A percentile compares a stretch with the other conserved stretches of the same genome.
Conservation (phyloP, 139 green algal genomes). For the Chlamydomonas incerta region DNA sequence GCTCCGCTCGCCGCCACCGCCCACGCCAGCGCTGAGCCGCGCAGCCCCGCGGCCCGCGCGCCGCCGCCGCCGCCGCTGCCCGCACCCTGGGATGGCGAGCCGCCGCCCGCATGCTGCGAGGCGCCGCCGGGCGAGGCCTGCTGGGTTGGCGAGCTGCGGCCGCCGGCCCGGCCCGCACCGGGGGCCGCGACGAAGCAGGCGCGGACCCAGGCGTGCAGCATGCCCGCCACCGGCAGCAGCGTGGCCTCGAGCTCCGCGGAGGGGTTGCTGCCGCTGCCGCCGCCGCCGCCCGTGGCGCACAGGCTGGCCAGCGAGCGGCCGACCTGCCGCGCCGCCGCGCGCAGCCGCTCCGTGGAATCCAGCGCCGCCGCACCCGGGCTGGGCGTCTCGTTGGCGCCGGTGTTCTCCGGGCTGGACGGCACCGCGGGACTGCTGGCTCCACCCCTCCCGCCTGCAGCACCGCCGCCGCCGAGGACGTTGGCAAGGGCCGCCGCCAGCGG, state of each 20-base stretch:
- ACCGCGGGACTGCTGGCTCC: neutral
- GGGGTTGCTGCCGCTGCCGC: neutral
- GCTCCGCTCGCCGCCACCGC: neutral
- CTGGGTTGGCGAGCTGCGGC: neutral
- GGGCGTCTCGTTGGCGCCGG: neutral
- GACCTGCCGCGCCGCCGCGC: neutral
- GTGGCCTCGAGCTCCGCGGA: neutral
- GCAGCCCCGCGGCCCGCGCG: neutral
- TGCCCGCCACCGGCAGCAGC: neutral
- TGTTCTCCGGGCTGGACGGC: no score
- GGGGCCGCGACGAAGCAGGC: neutral
- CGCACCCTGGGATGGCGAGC: no score
- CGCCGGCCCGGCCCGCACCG: neutral
- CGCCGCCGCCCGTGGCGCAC: neutral
- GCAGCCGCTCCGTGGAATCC: constrained; percentile 8
- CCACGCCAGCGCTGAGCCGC: neutral
- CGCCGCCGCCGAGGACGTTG: neutral
- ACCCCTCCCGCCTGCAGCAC: neutral
- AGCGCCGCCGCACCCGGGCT: neutral
- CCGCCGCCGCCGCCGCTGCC: neutral
- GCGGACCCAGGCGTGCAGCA: constrained; percentile 8
- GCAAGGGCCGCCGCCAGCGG: constrained; percentile 18
- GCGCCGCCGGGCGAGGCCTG: no score
- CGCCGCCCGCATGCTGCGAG: no score
- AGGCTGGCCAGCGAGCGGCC: neutral